Evolutionary conservation across 345 rosid genomes (phyloP).

Genomic region (Citrus australasica): DNA sequence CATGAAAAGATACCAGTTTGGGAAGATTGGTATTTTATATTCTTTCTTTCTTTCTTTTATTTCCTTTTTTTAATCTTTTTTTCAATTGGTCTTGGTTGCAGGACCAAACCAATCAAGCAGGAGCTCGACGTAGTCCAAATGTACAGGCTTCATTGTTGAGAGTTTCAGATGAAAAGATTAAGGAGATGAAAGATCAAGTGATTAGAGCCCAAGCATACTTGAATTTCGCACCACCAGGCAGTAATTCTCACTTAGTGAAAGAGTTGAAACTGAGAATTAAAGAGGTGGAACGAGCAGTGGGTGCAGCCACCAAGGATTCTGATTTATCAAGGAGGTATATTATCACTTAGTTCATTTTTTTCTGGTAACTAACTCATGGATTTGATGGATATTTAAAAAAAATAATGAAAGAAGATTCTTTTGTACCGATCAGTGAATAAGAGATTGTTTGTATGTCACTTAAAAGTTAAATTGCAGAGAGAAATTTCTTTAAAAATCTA

Average conservation of each 20-base stretch:
- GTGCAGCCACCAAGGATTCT: constrained; percentile 61
- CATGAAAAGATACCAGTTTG: neutral
- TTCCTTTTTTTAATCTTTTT: neutral
- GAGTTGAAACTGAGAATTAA: constrained; percentile 66
- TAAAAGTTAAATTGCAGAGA: neutral
- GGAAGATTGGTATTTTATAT: neutral
- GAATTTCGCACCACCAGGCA: constrained; percentile 55
- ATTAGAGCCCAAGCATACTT: constrained; percentile 76
- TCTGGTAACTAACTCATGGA: neutral
- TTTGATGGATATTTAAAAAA: neutral
- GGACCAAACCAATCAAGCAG: constrained; percentile 30
- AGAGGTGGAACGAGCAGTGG: constrained; percentile 65
- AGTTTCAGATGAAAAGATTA: constrained; percentile 53
- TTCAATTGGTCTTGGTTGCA: constrained; percentile 29
- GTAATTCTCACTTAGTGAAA: constrained; percentile 66
- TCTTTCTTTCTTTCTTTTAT: neutral
- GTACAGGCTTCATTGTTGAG: constrained; percentile 26
- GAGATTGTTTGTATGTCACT: neutral
- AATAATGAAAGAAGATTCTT: neutral
- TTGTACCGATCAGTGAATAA: neutral
- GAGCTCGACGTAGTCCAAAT: constrained; percentile 28
- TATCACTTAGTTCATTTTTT: neutral
- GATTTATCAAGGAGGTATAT: constrained; percentile 74
- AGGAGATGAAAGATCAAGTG: constrained; percentile 74
- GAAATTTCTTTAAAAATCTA: neutral